A percentile compares a stretch with the other conserved stretches of the same genome.
Conservation (phyloP, 73 alveolate genomes). For the Diophrys sp. region DNA sequence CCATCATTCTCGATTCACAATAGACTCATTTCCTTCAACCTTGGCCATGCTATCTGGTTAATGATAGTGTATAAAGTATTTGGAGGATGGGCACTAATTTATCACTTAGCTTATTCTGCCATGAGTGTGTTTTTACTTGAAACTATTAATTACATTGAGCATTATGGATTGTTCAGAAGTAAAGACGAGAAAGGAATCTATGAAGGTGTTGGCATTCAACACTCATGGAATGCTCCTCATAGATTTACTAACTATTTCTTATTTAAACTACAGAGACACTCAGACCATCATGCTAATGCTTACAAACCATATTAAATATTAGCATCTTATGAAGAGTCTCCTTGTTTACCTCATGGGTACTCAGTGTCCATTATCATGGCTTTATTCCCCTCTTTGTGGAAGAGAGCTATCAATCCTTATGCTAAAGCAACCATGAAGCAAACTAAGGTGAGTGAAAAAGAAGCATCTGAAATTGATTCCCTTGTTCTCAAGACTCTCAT, state of each 20-base stretch:
- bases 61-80: constrained; percentile 18
- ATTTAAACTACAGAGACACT: constrained; percentile 63
- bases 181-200: constrained; percentile 48
- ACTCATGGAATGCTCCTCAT: constrained; percentile 72
- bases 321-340: constrained; percentile 29
- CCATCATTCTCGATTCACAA: constrained; percentile 18
- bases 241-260: constrained; percentile 31
- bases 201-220: constrained; percentile 57
- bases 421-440: constrained; percentile 23
- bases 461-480: neutral
- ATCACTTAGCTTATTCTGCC: constrained; percentile 27
- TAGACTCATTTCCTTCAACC: constrained; percentile 35
- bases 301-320: constrained; percentile 59
- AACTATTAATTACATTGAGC: constrained; percentile 68
- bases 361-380: constrained; percentile 19
- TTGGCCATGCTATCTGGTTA: constrained; percentile 27
- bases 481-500: neutral
- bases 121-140: constrained; percentile 49
- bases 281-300: constrained; percentile 64
- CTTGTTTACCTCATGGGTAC: constrained; percentile 51
- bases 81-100: constrained; percentile 45
- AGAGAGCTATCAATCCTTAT: constrained; percentile 12
- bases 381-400: constrained; percentile 47
- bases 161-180: constrained; percentile 73
- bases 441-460: constrained; percentile 19